Evolutionary conservation across 257 asterid species (phyloP).

Genomic region (Vinca minor): DNA sequence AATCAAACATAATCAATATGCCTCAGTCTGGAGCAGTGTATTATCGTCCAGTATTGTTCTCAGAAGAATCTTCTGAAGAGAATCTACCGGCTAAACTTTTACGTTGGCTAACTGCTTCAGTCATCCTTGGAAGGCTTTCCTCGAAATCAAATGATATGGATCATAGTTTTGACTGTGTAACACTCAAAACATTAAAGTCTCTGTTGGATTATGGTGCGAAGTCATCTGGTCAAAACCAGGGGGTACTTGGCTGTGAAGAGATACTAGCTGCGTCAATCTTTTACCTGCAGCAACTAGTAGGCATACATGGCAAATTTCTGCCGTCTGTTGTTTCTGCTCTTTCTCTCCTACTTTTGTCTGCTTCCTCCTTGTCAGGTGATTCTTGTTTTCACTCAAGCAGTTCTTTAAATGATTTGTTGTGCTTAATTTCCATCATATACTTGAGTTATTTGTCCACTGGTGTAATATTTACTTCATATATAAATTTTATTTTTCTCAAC

Average conservation of each 20-base stretch:
- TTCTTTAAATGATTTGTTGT: background rate
- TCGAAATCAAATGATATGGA: slow-evolving; percentile 26
- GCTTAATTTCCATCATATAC: background rate
- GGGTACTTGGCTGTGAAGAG: slow-evolving; percentile 27
- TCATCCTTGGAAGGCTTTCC: slow-evolving; percentile 52
- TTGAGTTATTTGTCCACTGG: background rate
- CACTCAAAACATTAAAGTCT: slow-evolving; percentile 35
- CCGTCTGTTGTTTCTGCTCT: slow-evolving; percentile 71
- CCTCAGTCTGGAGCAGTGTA: slow-evolving; percentile 26
- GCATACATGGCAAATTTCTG: slow-evolving; percentile 41
- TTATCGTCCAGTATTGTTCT: slow-evolving; percentile 15
- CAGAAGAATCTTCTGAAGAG: slow-evolving; percentile 36
- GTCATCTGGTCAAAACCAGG: slow-evolving; percentile 18
- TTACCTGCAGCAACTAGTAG: slow-evolving; percentile 56
- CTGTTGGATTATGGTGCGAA: slow-evolving; percentile 36
- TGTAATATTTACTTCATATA: background rate
- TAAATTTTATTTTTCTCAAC: background rate
- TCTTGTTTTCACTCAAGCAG: slow-evolving; percentile 7
- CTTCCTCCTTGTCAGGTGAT: slow-evolving; percentile 46
- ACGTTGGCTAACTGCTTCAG: slow-evolving; percentile 84
- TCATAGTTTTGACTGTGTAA: slow-evolving; percentile 23
- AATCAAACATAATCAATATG: slow-evolving; percentile 28
- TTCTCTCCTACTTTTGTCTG: slow-evolving; percentile 46
- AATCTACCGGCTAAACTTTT: slow-evolving; percentile 61
- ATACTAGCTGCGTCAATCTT: slow-evolving; percentile 49